Percentiles rank a stretch among this genome's conserved stretches.
phyloP scores from a whole-genome alignment of 2,329 filamentous ascomycete genomes.

The Stachybotrys echinatus region DNA sequence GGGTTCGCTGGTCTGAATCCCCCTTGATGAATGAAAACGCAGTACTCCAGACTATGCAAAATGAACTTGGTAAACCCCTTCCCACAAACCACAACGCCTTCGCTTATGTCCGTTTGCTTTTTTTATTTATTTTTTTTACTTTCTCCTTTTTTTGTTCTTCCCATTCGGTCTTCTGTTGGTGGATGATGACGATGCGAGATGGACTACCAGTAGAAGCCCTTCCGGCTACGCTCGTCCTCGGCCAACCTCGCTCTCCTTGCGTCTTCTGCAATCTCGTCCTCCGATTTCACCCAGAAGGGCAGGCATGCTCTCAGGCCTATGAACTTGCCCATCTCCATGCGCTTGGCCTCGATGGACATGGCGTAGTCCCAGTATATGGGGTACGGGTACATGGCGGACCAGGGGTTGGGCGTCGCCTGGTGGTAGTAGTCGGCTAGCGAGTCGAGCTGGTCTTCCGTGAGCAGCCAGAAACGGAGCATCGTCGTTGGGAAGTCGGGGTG shows the following conservation, averaged over 20 bases:
- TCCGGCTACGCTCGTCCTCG: constrained; percentile 43
- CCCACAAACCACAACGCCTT: background rate
- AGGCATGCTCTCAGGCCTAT: constrained; percentile 61
- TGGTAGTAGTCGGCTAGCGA: constrained; percentile 67
- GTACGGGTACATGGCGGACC: constrained; percentile 58
- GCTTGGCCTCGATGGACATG: constrained; percentile 59
- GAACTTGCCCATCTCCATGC: constrained; percentile 66
- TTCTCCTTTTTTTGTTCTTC: too few relatives aligned
- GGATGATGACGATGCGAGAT: too few relatives aligned
- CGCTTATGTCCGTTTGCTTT: background rate
- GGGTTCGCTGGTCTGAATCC: background rate
- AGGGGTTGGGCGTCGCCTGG: constrained; percentile 55
- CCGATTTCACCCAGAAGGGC: constrained; percentile 31
- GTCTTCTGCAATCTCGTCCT: constrained; percentile 43
- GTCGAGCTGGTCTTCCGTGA: constrained; percentile 67
- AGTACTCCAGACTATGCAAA: background rate
- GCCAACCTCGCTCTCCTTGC: constrained; percentile 31
- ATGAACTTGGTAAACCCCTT: background rate
- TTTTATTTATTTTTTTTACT: too few relatives aligned
- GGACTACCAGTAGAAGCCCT: constrained; percentile 31
- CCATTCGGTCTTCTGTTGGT: too few relatives aligned
- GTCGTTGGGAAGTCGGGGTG: constrained; percentile 62
- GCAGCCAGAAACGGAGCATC: constrained; percentile 67
- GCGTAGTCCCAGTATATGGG: constrained; percentile 57
- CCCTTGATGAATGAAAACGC: background rate